Base-by-base conservation (phyloP, 2,329 filamentous ascomycete genomes). In the Ceratocystis diversiconidia region DNA sequence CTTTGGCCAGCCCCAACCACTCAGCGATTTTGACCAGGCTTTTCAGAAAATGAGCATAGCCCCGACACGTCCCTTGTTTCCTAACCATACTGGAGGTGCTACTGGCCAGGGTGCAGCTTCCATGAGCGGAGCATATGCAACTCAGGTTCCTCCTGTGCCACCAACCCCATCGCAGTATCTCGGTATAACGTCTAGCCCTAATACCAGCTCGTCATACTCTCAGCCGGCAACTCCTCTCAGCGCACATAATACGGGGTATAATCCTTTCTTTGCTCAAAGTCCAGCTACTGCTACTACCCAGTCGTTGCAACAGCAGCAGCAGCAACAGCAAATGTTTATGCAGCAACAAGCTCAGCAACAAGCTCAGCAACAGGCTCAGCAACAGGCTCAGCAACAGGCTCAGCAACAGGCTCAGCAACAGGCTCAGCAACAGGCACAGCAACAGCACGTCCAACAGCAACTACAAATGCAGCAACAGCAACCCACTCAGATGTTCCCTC, bases 81-180 rank as follows among this genome's bases (percentile, higher is more conserved):
- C 89, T 6, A 85, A 91, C 71, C 85, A 86, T 64, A 92, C 89
- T 0, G 88, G 88, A 64, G 88, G 84, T 25, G 69, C 80, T 69
- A 76, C 74, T 68, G 74, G 74, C 17, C 79, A 77, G 69, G 71
- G 77, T 46, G 68, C 69, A 32, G 70, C 62, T 57, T 46, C 32
- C 12, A 62, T 67, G 48, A 41, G 25, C 12, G 66, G 66, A n/a
- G 22, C 19, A 32, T 62, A 61, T 55, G 60, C 71, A 65, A 72
- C 75, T 7, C 83, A 84, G 70, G 81, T 84, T 10, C 76, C 90
- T 50, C 90, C 90, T 71, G 86, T 87, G 0, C 83, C 90, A 71
- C 87, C 2, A 86, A 87, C 64, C 85, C 82, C 10, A 66, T 79
- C 71, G 71, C 75, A 67, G 75, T 72, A 70, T 73, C 72, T 30